Base-by-base conservation (phyloP, 1,284 basidiomycete species). In the Cryptococcus sp. region DNA sequence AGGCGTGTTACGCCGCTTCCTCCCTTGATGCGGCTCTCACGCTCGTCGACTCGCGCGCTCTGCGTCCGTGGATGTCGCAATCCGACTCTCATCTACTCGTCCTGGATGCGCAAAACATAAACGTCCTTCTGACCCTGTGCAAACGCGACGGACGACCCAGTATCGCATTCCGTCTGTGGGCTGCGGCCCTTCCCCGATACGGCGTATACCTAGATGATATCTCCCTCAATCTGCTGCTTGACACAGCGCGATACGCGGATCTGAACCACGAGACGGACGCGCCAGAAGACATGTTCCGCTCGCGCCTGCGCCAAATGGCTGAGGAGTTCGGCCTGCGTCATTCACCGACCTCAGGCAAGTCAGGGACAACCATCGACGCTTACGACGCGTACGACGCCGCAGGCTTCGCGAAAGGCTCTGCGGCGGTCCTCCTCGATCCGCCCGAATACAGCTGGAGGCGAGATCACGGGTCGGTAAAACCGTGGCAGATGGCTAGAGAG, bases 151-250 rank as follows among this genome's bases (percentile, higher is more conserved):
- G 58, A 1, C 25, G 45, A 1, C 66, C 71, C 3, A 63, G 63
- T 2, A 49, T 72, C 1, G 72, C 76, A 1, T 69, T 75, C 27
- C 61, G 74, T 1, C 53, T 78, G 1, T 75, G 67, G 64, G 45
- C 41, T 15, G 70, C 69, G 1, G 68, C 70, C 2, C 35, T 51
- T n/a, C 65, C 67, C 10, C 73, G 76, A 0, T 78, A 71, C 68
- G 71, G 70, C 4, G 62, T 76, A 1, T 47, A 55, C 17, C 63
- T 62, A 7, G 70, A 78, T 57, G 59, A 62, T 27, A 57, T 64
- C 6, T 68, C 67, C 5, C 62, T 78, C 5, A 63, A 63, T 3
- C 39, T 69, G 2, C 39, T 78, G 7, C 52, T 78, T 20, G 67
- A 76, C 23, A 54, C 54, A 1, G 69, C 71, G 5, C 52, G 70